A percentile compares a stretch with the other conserved stretches of the same genome.
These are phyloP conservation scores for Leishmania amazonensis DNA, from an alignment of 208 protist genomes.

Conservation along the genomic window DNA sequence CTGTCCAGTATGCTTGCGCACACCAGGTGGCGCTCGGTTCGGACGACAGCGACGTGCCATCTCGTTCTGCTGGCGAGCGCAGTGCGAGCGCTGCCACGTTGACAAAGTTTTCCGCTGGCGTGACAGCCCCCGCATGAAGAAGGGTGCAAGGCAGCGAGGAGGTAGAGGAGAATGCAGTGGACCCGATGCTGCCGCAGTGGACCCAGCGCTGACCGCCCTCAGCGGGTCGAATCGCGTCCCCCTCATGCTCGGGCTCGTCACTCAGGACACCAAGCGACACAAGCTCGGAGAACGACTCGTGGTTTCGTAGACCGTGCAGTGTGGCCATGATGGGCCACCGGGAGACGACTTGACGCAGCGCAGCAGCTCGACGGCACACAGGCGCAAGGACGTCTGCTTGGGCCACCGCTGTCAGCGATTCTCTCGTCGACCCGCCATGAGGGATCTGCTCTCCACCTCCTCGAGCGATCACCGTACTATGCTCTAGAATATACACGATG, in stretches of 20 bases:
- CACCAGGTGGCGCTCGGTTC: conserved; percentile 13
- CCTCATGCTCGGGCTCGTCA: not conserved
- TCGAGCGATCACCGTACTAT: conserved; percentile 11
- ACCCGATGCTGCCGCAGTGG: not conserved
- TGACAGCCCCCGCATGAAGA: conserved; percentile 10
- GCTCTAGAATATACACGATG: conserved; percentile 46
- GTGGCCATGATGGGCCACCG: not conserved
- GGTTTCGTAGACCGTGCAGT: not conserved
- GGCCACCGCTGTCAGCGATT: conserved; percentile 7
- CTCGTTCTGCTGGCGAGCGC: conserved; percentile 10
- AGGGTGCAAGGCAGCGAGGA: not conserved
- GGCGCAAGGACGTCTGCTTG: conserved; percentile 30
- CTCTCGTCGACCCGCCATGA: not conserved
- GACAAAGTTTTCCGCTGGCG: conserved; percentile 3
- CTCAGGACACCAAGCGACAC: conserved; percentile 1
- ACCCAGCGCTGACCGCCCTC: not conserved
- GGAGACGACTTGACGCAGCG: conserved; percentile 20
- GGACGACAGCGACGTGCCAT: not conserved
- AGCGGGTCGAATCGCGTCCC: not conserved
- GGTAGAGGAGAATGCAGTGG: not conserved
- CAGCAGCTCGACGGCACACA: conserved; percentile 32
- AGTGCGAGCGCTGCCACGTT: conserved; percentile 26
- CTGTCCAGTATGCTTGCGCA: conserved; percentile 47
- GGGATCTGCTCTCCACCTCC: not conserved
- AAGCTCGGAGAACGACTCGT: not conserved